phyloP scores from a whole-genome alignment of 179 eudicot species.

The Spergularia azorica region DNA sequence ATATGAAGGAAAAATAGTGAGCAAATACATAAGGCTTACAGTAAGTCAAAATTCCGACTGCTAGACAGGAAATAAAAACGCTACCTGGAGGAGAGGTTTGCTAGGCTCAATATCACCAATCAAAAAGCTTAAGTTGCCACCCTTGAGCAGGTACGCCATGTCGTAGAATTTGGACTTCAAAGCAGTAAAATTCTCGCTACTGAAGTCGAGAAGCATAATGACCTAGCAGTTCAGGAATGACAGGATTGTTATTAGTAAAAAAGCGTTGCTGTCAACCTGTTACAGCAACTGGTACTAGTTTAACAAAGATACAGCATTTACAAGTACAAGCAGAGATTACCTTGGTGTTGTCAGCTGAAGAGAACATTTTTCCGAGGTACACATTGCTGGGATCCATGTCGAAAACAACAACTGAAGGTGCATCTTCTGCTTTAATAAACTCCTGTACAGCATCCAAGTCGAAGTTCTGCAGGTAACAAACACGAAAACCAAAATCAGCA shows the following conservation, averaged over 20 bases:
- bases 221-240: slow-evolving; percentile 41
- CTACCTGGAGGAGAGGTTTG: slow-evolving; percentile 69
- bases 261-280: no score
- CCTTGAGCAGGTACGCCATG: slow-evolving; percentile 66
- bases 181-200: slow-evolving; percentile 49
- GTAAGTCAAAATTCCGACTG: neutral
- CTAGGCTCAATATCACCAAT: slow-evolving; percentile 68
- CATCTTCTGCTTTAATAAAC: slow-evolving; percentile 60
- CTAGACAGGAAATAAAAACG: neutral
- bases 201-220: slow-evolving; percentile 66
- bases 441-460: slow-evolving; percentile 55
- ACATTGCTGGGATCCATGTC: slow-evolving; percentile 61
- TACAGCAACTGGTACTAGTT: no score
- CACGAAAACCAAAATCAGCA: neutral
- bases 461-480: slow-evolving; percentile 49
- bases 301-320: no score
- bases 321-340: slow-evolving; percentile 27
- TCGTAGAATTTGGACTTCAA: slow-evolving; percentile 68
- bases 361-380: slow-evolving; percentile 56
- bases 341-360: slow-evolving; percentile 50
- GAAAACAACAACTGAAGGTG: slow-evolving; percentile 64
- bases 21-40: neutral
- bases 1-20: neutral
- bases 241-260: neutral
- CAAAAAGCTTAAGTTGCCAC: slow-evolving; percentile 60